Evolutionary conservation across 208 protist genomes (phyloP).

Genomic region (Acanthamoeba lenticulata): DNA sequence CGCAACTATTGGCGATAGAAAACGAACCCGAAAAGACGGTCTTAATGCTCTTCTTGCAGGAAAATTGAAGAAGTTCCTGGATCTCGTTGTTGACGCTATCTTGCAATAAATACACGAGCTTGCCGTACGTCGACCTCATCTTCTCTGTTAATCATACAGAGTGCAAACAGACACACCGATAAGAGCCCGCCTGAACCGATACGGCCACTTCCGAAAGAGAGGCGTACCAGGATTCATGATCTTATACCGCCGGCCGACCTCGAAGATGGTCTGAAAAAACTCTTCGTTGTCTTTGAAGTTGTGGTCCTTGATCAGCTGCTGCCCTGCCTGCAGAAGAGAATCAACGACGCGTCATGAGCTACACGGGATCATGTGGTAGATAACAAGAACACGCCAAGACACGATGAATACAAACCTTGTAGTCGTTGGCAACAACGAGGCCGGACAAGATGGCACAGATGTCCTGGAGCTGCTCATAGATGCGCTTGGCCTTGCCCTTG

Average conservation of each 20-base stretch:
- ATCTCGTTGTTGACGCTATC: constrained; percentile 90
- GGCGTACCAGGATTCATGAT: not conserved
- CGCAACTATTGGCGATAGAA: constrained; percentile 90
- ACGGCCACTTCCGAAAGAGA: no score
- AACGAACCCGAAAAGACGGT: constrained; percentile 70
- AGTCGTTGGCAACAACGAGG: constrained; percentile 81
- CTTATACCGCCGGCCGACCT: constrained; percentile 91
- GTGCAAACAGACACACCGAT: not conserved
- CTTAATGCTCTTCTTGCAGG: constrained; percentile 51
- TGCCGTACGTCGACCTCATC: constrained; percentile 95
- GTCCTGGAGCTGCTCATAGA: constrained; percentile 79
- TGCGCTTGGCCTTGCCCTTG: constrained; percentile 71
- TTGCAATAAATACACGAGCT: constrained; percentile 96
- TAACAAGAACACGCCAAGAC: not conserved
- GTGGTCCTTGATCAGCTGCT: constrained; percentile 83
- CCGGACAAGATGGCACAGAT: constrained; percentile 86
- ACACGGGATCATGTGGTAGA: not conserved
- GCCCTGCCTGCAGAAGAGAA: constrained; percentile 68
- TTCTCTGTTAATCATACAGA: constrained; percentile 70
- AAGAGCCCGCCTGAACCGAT: no score
- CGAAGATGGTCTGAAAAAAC: no score
- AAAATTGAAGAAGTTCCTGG: constrained; percentile 72
- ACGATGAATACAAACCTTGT: constrained; percentile 2
- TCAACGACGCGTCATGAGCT: not conserved
- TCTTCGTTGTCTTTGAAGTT: constrained; percentile 72